Evolutionary conservation across 257 asterid genomes (phyloP), one percentile per base, ranked within the genome.

Genomic region (Scutellaria galericulata): DNA sequence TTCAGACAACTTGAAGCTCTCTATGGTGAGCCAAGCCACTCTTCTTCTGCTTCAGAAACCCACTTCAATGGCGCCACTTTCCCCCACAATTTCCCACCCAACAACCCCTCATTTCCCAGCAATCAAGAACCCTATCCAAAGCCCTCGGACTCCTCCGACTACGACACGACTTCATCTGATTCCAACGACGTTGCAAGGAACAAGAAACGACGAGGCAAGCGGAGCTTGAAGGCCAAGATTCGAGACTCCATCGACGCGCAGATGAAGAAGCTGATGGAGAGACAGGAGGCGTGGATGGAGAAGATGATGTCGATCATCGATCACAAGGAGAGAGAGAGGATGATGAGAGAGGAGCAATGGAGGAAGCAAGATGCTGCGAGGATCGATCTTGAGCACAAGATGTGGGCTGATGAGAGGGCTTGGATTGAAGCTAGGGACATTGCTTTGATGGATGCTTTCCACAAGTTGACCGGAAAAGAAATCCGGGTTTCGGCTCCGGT

Each of bases 1-100:
- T 93, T 91, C 77, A 75, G 96, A 27, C 98, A 93, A 45, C 97
- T 93, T 12, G 98, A 93, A 80, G 98, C 97, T 13, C 89, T 93
- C 76, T 91, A 82, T 51, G 98, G 97, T 47, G 92, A 92, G 35
- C 77, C 12, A 11, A 18, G 9, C 45, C 53, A 72, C 67, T 66
- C 79, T 7, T 70, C 80, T 72, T 68, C 90, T 44, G 80, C 41
- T 14, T 81, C 89, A 0, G 89, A 80, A 37, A 27, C 81, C 65
- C 81, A 57, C 63, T 64, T 44, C 5, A 14, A 41, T 8, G 78
- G 71, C 18, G 69, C 45, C 5, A 75, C 27, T 61, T 80, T 72
- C 59, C 77, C 39, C 27, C 77, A 83, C 70, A 76, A 59, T 12
- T 48, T 14, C 50, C 66, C 77, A 12, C 44, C 37, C 55, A 82